A percentile compares a stretch with the other conserved stretches of the same genome.
These are phyloP conservation scores for Phytophthora capsici DNA, from an alignment of 352 stramenopile species.

Conservation along the genomic window DNA sequence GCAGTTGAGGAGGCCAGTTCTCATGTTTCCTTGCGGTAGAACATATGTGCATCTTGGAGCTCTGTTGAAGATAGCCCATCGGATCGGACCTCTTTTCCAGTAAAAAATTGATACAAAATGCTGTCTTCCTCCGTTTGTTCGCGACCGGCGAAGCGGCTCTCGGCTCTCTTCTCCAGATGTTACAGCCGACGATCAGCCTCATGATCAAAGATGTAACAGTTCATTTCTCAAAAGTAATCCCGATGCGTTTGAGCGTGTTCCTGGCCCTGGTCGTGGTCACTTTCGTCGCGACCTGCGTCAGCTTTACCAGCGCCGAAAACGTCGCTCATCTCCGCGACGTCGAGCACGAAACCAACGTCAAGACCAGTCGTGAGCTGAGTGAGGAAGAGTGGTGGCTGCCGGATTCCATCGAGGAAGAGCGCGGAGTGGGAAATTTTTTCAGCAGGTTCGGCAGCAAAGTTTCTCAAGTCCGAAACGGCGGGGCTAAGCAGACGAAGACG, in stretches of 20 bases:
- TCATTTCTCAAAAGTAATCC: background rate
- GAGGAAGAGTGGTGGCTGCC: constrained; percentile 15
- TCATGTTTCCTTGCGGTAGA: no score
- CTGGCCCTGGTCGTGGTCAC: constrained; percentile 6
- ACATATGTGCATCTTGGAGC: background rate
- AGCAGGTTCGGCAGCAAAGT: background rate
- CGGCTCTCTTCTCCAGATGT: constrained; percentile 1
- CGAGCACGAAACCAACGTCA: background rate
- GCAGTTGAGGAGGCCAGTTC: no score
- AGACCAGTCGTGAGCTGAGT: background rate
- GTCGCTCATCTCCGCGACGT: background rate
- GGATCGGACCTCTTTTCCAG: background rate
- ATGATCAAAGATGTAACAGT: background rate
- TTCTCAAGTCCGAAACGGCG: background rate
- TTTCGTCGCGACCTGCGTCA: constrained; percentile 7
- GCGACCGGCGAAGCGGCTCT: background rate
- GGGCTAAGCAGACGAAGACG: background rate
- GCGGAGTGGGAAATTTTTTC: background rate
- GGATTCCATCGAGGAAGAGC: background rate
- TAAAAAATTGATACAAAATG: no score
- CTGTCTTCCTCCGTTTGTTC: no score
- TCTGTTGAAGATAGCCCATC: background rate
- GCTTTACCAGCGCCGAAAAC: constrained; percentile 7
- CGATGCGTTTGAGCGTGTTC: constrained; percentile 4
- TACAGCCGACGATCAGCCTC: no score